Base-by-base conservation (phyloP, 1,139 yeast genomes). In the Meyerozyma sp. region DNA sequence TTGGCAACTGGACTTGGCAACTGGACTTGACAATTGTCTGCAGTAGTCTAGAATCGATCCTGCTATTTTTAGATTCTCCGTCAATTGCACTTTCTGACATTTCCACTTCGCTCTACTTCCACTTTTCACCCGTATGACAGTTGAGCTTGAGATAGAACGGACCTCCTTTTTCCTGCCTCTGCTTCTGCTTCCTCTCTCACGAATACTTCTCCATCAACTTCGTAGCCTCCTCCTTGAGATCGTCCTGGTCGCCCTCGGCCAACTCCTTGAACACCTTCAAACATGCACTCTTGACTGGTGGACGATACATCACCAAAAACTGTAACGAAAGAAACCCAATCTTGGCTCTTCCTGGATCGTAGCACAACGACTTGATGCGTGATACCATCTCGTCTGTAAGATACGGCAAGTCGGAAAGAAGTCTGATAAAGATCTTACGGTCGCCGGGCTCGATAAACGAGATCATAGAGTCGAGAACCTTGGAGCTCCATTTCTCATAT, bases 221-320 rank as follows among this genome's bases (percentile, higher is more conserved):
- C 23, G 65, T 60, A 40, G 86, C 78, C 51, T 80, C 84, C 16
- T 70, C 77, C 52, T 72, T 71, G 44, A 84, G 68, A 42, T 80
- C 83, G 30, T 77, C 79, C 44, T 72, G 77, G 40, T 70, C 74
- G 40, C 70, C 62, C 14, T 68, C 66, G 39, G 77, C 68, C 52
- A 91, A 64, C 21, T 81, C 81, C 46, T 73, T 72, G 41, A 90
- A 68, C 8, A 90, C 71, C n/a, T 73, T 77, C 32, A 89, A 61
- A 57, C 96, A 87, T 21, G 73, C 73, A 2, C 68, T 66, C 49
- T 83, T 79, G 26, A 82, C 77, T 3, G 98, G 98, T 0, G 97
- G 97, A 52, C 96, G 76, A 59, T 88, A 86, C 91, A 89, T 86
- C 46, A 90, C 79, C 52, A 94, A 66, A 58, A 85, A 91, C 50